These are phyloP conservation scores for Panicum miliaceum DNA, from an alignment of 176 grass and related monocot species.

Conservation along the genomic window DNA sequence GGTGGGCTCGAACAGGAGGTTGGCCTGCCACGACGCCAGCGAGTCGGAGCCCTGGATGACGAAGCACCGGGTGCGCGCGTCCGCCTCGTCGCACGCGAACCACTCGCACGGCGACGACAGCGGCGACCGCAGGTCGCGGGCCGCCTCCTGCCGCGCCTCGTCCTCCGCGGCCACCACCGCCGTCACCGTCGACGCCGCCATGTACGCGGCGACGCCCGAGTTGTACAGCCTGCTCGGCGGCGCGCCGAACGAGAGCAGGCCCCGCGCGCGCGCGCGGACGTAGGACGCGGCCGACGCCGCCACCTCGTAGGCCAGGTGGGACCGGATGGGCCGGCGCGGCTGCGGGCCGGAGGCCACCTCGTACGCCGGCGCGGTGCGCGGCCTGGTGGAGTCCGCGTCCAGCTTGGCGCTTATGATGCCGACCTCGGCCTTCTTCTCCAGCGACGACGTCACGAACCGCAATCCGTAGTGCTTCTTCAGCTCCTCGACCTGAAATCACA, in stretches of 20 bases:
- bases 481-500: constrained; percentile 55
- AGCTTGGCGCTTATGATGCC: constrained; percentile 46
- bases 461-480: constrained; percentile 67
- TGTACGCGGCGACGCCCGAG: constrained; percentile 78
- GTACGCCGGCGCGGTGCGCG: constrained; percentile 18
- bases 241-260: constrained; percentile 60
- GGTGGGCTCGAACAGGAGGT: constrained; percentile 97
- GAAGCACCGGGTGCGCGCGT: constrained; percentile 71
- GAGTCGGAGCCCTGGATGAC: constrained; percentile 98
- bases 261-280: constrained; percentile 66
- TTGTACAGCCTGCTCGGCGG: constrained; percentile 55
- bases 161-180: constrained; percentile 95
- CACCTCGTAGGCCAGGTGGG: constrained; percentile 84
- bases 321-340: constrained; percentile 51
- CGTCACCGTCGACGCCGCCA: constrained; percentile 91
- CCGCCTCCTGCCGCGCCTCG: constrained; percentile 77
- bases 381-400: constrained; percentile 62
- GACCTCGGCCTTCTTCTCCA: constrained; percentile 75
- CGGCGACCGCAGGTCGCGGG: constrained; percentile 84
- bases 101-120: constrained; percentile 93
- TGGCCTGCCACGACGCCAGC: constrained; percentile 94
- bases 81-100: constrained; percentile 88
- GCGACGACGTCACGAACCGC: constrained; percentile 71
- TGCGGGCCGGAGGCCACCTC: constrained; percentile 45
- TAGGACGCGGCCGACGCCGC: constrained; percentile 91